Conservation (phyloP, 148 eudicot species). For the Rhododendron ovatum region DNA sequence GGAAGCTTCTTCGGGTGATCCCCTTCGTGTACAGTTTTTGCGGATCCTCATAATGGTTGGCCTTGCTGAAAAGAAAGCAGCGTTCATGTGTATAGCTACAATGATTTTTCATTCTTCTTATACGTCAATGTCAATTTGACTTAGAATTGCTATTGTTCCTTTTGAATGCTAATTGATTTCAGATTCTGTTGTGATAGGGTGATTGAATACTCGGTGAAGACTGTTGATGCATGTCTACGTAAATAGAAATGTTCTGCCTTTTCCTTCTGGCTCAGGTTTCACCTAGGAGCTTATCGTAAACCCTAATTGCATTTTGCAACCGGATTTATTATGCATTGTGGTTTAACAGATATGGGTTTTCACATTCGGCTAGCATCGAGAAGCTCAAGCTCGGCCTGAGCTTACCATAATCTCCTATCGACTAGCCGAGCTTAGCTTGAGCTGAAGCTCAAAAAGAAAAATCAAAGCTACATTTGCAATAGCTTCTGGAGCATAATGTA, state of each 20-base stretch:
- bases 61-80: constrained; percentile 2
- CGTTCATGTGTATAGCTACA: constrained; percentile 12
- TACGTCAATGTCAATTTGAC: constrained; percentile 7
- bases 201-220: neutral
- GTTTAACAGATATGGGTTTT: neutral
- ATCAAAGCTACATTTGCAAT: neutral
- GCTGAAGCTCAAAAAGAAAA: neutral
- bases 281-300: neutral
- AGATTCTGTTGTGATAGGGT: neutral
- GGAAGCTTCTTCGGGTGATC: constrained; percentile 2
- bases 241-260: neutral
- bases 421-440: neutral
- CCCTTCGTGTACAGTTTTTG: constrained; percentile 5
- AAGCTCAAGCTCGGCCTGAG: neutral
- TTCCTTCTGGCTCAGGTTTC: neutral
- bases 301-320: neutral
- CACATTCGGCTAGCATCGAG: neutral
- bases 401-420: neutral
- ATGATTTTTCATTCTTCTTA: neutral
- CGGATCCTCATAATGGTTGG: neutral
- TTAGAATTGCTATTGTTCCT: neutral
- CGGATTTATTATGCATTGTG: neutral
- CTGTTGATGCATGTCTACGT: neutral
- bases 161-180: neutral
- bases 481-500: neutral